phyloP scores from a whole-genome alignment of 805 yeast species.

The Ogataea corticis region DNA sequence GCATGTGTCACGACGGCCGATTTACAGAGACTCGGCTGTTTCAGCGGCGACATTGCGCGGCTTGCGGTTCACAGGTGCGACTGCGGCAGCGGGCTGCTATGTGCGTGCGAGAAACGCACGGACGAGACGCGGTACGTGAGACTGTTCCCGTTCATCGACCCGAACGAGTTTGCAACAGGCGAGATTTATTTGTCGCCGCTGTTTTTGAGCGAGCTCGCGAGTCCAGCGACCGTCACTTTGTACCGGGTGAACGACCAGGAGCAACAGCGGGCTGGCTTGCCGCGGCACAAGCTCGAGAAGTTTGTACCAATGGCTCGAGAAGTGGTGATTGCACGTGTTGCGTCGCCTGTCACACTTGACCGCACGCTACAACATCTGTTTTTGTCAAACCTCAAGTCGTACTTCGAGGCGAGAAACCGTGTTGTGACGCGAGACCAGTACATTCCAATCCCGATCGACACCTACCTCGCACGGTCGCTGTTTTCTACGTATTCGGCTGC shows the following conservation, averaged over 20 bases:
- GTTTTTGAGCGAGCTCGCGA: conserved; percentile 48
- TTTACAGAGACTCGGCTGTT: conserved; percentile 57
- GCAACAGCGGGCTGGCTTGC: conserved; percentile 24
- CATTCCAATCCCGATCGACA: conserved; percentile 77
- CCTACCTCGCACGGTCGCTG: conserved; percentile 59
- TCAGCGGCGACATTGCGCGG: conserved; percentile 67
- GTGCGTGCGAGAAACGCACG: conserved; percentile 18
- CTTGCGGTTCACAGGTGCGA: conserved; percentile 24
- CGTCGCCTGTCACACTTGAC: conserved; percentile 70
- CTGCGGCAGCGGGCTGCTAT: conserved; percentile 17
- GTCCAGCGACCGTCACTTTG: conserved; percentile 30
- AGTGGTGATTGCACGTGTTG: conserved; percentile 64
- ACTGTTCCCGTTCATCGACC: conserved; percentile 64
- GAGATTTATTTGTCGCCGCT: conserved; percentile 64
- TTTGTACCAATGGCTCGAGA: conserved; percentile 54
- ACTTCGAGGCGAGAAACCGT: conserved; percentile 59
- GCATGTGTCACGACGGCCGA: conserved; percentile 50
- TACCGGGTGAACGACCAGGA: conserved; percentile 20
- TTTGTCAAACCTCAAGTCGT: conserved; percentile 56
- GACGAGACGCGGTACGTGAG: conserved; percentile 34
- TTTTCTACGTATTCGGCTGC: conserved; percentile 37
- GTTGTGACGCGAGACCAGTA: conserved; percentile 65
- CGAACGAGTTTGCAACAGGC: conserved; percentile 45
- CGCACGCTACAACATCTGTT: conserved; percentile 60
- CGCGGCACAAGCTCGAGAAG: conserved; percentile 22